Percentiles rank a stretch among this genome's conserved stretches.
Conservation (phyloP, 83 land plant genomes). For the Picea engelmannii region DNA sequence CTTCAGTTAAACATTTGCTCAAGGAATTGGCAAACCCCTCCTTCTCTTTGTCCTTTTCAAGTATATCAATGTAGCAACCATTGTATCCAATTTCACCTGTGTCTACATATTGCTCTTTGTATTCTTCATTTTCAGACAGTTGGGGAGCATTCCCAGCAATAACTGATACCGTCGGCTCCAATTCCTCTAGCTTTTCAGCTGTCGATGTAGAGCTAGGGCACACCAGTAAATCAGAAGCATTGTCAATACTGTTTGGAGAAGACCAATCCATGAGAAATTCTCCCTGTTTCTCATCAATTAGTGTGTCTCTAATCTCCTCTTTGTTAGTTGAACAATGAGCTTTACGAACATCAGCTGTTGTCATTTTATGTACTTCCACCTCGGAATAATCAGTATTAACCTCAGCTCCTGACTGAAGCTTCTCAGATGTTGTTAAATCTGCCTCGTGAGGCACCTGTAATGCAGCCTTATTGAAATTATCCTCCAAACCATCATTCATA, state of each 20-base stretch:
- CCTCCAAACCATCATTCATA: constrained; percentile 2
- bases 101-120: neutral
- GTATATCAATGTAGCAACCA: constrained; percentile 1
- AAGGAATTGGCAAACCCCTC: constrained; percentile 2
- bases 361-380: neutral
- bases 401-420: neutral
- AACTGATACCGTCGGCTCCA: neutral
- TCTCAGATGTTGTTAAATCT: constrained; percentile 9
- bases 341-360: neutral
- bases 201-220: neutral
- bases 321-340: neutral
- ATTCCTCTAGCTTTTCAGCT: constrained; percentile 1
- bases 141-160: neutral
- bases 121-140: neutral
- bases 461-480: neutral
- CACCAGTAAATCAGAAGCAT: neutral
- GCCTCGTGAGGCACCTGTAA: neutral
- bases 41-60: constrained; percentile 9
- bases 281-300: neutral
- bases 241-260: neutral
- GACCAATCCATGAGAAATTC: constrained; percentile 7
- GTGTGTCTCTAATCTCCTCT: neutral
- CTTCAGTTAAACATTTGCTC: constrained; percentile 9
- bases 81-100: constrained; percentile 1
- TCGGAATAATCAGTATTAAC: constrained; percentile 1